phyloP scores from a whole-genome alignment of 163 green algal genomes.

The Coccomyxa subellipsoidea region DNA sequence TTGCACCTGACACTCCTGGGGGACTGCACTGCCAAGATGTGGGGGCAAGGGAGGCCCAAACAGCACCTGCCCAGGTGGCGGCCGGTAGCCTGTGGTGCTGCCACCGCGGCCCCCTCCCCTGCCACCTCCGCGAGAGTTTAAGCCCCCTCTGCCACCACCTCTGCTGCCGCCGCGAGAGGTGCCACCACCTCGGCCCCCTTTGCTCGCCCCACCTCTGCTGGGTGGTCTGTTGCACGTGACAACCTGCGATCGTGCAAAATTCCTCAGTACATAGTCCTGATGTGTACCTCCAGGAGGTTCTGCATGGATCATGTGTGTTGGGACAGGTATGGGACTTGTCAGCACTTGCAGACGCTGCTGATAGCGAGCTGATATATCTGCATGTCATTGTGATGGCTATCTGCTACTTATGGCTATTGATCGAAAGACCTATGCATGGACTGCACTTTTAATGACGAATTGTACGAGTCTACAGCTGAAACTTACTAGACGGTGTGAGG shows the following conservation, averaged over 20 bases:
- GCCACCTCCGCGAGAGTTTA: not conserved
- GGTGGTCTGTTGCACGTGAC: not conserved
- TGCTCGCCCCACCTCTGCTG: conserved; percentile 5
- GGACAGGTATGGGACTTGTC: too few relatives aligned
- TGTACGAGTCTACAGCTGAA: not conserved
- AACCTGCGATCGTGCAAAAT: not conserved
- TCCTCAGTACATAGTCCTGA: not conserved
- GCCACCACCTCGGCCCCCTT: not conserved
- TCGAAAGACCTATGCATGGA: too few relatives aligned
- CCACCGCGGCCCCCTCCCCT: not conserved
- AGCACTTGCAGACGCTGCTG: too few relatives aligned
- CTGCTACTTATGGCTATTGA: too few relatives aligned
- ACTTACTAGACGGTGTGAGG: not conserved
- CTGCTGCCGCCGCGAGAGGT: not conserved
- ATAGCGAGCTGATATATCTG: too few relatives aligned
- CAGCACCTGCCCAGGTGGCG: not conserved
- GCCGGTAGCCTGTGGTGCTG: not conserved
- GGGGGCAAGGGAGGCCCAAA: too few relatives aligned
- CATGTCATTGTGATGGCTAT: too few relatives aligned
- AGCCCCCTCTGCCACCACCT: not conserved
- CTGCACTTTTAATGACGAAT: too few relatives aligned
- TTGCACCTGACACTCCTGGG: too few relatives aligned
- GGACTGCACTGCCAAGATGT: not conserved
- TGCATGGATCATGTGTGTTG: too few relatives aligned
- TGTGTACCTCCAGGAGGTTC: not conserved